These are phyloP conservation scores for Pythium dissotocum DNA, from an alignment of 352 stramenopile species.

Conservation along the genomic window DNA sequence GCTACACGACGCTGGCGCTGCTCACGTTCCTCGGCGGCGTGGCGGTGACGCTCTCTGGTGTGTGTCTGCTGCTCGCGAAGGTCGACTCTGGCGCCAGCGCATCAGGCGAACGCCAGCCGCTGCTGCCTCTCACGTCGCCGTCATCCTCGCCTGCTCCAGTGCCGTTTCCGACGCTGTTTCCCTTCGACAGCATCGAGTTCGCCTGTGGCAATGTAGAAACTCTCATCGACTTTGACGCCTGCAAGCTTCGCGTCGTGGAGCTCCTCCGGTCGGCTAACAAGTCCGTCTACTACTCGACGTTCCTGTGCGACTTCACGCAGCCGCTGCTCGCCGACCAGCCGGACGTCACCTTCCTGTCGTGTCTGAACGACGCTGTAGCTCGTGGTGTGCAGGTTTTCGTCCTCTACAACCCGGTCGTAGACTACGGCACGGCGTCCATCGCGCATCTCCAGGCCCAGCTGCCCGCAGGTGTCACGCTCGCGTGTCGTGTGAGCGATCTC, in stretches of 20 bases:
- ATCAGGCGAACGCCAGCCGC: slow-evolving; percentile 10
- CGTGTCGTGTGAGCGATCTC: slow-evolving; percentile 67
- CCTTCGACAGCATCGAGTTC: slow-evolving; percentile 67
- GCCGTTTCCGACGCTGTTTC: slow-evolving; percentile 34
- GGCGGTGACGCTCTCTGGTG: slow-evolving; percentile 54
- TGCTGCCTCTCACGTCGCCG: slow-evolving; percentile 13
- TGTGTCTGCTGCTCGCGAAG: slow-evolving; percentile 66
- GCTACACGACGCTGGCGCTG: slow-evolving; percentile 47
- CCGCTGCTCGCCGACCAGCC: slow-evolving; percentile 33
- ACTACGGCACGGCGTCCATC: slow-evolving; percentile 72
- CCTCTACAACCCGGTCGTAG: slow-evolving; percentile 70
- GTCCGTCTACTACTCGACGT: slow-evolving; percentile 81
- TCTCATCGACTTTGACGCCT: slow-evolving; percentile 64
- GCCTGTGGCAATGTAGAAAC: slow-evolving; percentile 41
- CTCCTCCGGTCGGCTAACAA: slow-evolving; percentile 53
- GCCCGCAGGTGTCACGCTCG: slow-evolving; percentile 47
- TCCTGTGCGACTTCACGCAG: slow-evolving; percentile 77
- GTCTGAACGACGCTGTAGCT: slow-evolving; percentile 52
- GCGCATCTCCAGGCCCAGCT: slow-evolving; percentile 48
- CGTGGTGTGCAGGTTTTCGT: slow-evolving; percentile 68
- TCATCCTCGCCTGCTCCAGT: slow-evolving; percentile 2
- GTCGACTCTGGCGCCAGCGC: slow-evolving; percentile 28
- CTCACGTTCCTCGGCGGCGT: slow-evolving; percentile 56
- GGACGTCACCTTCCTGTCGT: slow-evolving; percentile 55
- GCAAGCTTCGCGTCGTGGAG: slow-evolving; percentile 57